phyloP scores from a whole-genome alignment of 2,329 filamentous ascomycete species.

The Fusarium domesticum region DNA sequence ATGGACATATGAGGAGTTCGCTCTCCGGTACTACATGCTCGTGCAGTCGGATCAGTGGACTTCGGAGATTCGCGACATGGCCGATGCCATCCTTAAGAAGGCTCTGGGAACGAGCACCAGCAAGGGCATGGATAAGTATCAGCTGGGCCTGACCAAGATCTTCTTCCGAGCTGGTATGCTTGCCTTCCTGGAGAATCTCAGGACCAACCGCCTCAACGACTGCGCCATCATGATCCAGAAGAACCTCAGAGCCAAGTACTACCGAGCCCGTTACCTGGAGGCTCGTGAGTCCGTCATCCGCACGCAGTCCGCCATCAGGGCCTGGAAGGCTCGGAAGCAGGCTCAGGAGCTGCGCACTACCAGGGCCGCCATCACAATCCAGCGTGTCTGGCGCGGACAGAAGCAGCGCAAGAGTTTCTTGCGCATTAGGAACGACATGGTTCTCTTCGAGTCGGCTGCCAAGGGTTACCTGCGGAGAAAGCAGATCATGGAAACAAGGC shows the following conservation, averaged over 20 bases:
- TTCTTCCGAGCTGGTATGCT: slow-evolving; percentile 99
- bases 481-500: slow-evolving; percentile 88
- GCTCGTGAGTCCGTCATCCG: slow-evolving; percentile 76
- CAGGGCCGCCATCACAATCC: slow-evolving; percentile 89
- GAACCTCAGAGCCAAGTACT: slow-evolving; percentile 94
- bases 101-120: slow-evolving; percentile 76
- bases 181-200: slow-evolving; percentile 91
- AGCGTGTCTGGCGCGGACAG: slow-evolving; percentile 89
- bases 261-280: slow-evolving; percentile 85
- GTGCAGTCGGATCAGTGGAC: slow-evolving; percentile 89
- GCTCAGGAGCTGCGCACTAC: slow-evolving; percentile 78
- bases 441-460: slow-evolving; percentile 82
- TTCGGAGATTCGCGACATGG: slow-evolving; percentile 89
- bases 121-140: slow-evolving; percentile 85
- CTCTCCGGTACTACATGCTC: slow-evolving; percentile 96
- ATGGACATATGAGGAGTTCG: slow-evolving; percentile 99
- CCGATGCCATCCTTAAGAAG: slow-evolving; percentile 84
- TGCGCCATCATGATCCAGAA: slow-evolving; percentile 98
- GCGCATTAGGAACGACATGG: slow-evolving; percentile 75
- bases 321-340: slow-evolving; percentile 70
- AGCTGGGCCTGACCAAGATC: slow-evolving; percentile 96
- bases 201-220: slow-evolving; percentile 85
- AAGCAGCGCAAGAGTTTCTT: slow-evolving; percentile 83
- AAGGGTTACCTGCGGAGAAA: slow-evolving; percentile 91
- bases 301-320: slow-evolving; percentile 76